A percentile compares a stretch with the other conserved stretches of the same genome.
phyloP scores from a whole-genome alignment of 2,329 filamentous ascomycete genomes.

The Neopestalotiopsis clavispora region DNA sequence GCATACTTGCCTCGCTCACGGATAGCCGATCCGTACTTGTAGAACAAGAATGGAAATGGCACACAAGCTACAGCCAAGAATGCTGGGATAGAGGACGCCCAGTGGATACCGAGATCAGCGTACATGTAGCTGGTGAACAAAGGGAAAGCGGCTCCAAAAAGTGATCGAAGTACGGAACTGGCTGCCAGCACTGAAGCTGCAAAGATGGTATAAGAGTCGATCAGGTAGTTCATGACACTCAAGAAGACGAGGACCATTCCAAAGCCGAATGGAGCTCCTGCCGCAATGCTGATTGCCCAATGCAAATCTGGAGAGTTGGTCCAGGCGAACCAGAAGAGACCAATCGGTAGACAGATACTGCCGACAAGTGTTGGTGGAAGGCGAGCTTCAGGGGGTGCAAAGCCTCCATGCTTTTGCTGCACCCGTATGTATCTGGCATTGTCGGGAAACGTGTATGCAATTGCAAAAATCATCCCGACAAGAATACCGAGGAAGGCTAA shows the following conservation, averaged over 20 bases:
- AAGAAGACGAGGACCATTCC: constrained; percentile 61
- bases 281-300: constrained; percentile 52
- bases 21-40: constrained; percentile 60
- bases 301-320: constrained; percentile 56
- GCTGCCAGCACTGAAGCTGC: constrained; percentile 77
- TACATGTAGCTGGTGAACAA: constrained; percentile 62
- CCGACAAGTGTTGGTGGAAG: constrained; percentile 67
- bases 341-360: constrained; percentile 64
- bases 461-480: constrained; percentile 66
- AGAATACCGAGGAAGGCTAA: constrained; percentile 72
- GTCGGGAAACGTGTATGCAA: constrained; percentile 59
- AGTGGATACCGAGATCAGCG: constrained; percentile 11
- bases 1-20: constrained; percentile 60
- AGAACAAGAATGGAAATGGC: constrained; percentile 64
- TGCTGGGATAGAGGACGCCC: constrained; percentile 11
- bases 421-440: constrained; percentile 57
- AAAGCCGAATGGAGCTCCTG: constrained; percentile 41
- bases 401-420: constrained; percentile 42
- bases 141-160: constrained; percentile 76
- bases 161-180: constrained; percentile 71
- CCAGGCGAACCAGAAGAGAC: constrained; percentile 75
- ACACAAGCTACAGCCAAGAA: constrained; percentile 50
- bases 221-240: constrained; percentile 60
- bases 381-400: constrained; percentile 69
- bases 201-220: constrained; percentile 67